These are phyloP conservation scores for Delphinella strobiligena DNA, from an alignment of 2,329 filamentous ascomycete species.

Conservation along the genomic window DNA sequence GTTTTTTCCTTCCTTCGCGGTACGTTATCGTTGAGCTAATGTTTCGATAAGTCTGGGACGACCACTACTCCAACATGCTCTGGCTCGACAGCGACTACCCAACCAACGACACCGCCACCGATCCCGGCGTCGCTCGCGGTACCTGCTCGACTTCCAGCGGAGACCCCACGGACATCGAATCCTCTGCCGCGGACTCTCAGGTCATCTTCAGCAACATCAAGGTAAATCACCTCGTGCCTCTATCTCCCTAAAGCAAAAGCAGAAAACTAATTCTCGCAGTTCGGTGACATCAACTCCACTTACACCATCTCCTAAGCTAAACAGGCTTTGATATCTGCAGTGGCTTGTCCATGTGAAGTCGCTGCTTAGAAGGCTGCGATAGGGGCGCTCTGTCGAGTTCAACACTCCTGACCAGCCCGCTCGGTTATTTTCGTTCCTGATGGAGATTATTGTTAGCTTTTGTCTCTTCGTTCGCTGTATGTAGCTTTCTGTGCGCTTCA, in stretches of 20 bases:
- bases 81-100: slow-evolving; percentile 49
- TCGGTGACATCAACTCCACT: neutral
- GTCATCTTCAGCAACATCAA: slow-evolving; percentile 15
- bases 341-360: no score
- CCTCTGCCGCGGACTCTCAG: slow-evolving; percentile 9
- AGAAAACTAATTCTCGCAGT: neutral
- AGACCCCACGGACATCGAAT: slow-evolving; percentile 13
- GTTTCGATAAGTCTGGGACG: slow-evolving; percentile 40
- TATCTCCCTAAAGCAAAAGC: neutral
- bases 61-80: slow-evolving; percentile 57
- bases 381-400: no score
- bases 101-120: slow-evolving; percentile 9
- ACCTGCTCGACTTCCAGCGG: slow-evolving; percentile 13
- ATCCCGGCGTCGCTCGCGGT: slow-evolving; percentile 13
- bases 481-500: no score
- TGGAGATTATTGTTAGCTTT: no score
- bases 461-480: no score
- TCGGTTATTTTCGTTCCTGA: no score
- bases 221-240: no score
- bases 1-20: slow-evolving; percentile 8
- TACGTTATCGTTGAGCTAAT: neutral
- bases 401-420: no score
- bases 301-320: no score
- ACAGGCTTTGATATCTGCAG: no score
- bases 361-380: no score